Evolutionary conservation across 1,284 basidiomycete species (phyloP).

Genomic region (Wallemia mellicola): DNA sequence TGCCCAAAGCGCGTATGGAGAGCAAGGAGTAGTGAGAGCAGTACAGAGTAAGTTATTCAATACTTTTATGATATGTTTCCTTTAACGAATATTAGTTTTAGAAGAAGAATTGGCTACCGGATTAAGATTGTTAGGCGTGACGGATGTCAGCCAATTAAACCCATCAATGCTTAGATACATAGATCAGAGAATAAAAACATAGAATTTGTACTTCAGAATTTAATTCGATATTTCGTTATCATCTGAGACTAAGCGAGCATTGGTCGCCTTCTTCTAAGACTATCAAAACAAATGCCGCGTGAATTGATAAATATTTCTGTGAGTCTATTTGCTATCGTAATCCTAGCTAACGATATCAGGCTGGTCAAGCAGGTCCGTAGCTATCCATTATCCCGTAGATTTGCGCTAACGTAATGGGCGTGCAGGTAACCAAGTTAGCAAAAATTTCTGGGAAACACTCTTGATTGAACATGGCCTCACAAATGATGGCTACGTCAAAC

Average conservation of each 20-base stretch:
- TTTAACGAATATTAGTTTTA: conserved; percentile 24
- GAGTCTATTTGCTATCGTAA: background rate
- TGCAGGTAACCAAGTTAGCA: background rate
- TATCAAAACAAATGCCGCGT: background rate
- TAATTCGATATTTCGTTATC: background rate
- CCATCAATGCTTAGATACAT: conserved; percentile 39
- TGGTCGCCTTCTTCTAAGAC: background rate
- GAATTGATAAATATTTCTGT: background rate
- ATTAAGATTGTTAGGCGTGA: conserved; percentile 49
- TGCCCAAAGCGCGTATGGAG: conserved; percentile 22
- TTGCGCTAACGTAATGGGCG: background rate
- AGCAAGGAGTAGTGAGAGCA: conserved; percentile 20
- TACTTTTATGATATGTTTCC: no score
- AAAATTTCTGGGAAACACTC: background rate
- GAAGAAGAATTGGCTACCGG: conserved; percentile 48
- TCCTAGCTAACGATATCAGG: background rate
- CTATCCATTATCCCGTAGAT: background rate
- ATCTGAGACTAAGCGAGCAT: background rate
- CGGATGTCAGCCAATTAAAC: conserved; percentile 32
- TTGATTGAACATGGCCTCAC: background rate
- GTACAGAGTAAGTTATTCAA: conserved; percentile 17
- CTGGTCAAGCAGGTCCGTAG: background rate
- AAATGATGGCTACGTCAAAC: background rate
- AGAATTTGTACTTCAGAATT: background rate
- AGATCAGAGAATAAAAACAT: background rate